Evolutionary conservation across 768 basidiomycete species (phyloP), one percentile per base, ranked within the genome.

Genomic region (Leccinum ochraceum): DNA sequence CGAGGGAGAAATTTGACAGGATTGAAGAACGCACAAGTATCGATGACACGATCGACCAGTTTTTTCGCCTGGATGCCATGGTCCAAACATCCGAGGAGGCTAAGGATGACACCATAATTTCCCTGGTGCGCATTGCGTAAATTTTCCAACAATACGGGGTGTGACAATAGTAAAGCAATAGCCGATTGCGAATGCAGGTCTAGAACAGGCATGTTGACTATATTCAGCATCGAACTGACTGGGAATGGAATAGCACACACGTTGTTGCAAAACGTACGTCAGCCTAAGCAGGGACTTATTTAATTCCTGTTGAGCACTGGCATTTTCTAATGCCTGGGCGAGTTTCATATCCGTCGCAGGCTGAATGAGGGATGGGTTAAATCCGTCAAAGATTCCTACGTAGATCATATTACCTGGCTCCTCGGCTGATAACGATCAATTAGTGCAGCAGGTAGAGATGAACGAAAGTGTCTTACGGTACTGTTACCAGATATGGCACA

Each of bases 11-110:
- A 48, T 8, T 11, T 10, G 44, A 49, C 24, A 26, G 17, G 26
- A 59, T 50, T 28, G 37, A 60, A 50, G 44, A 20, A 75, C 83
- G 34, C 60, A 82, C 79, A 78, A 53, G 86, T 81, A 71, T 99
- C 95, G 57, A 98, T 89, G 60, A 97, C 85, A 13, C 86, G 83
- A 75, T 99, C 97, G 0, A 95, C 95, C 2, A 98, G 80, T 58
- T 79, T 86, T 79, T 99, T 99, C n/a, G 88, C 84, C 65, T 85
- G 84, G 36, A 87, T 74, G 0, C 97, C 97, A 56, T 89, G 81
- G 65, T 98, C 97, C 52, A 99, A 76, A 66, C 89, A 94, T n/a
- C 95, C 95, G 6, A 98, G 80, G 51, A 99, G 81, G 69, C 93
- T 94, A 32, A 98, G 83, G 44, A 99, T 88, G 46, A 95, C 79